Evolutionary conservation across 768 basidiomycete species (phyloP), one percentile per base, ranked within the genome.

Genomic region (Hemileccinum rubropunctum): DNA sequence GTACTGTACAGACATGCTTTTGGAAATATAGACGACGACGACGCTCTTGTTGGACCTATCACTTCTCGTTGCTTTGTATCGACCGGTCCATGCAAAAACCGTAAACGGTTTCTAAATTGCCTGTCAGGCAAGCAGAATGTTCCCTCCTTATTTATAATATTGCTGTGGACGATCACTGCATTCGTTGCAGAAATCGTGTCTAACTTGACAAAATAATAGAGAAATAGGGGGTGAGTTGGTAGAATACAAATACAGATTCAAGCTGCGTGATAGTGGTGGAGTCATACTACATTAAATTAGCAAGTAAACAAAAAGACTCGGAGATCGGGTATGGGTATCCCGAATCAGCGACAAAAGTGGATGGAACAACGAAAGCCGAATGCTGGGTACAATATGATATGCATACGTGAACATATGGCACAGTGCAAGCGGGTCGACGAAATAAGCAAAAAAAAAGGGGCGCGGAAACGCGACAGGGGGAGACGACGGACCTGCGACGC

Each of bases 221-320:
- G 21, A 23, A 23, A 23, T 3, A 23, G 23, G 23, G 6, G 6
- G 37, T 12, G 11, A 38, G 12, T 12, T 4, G 13, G 43, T 8
- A 40, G 14, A 8, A 43, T 59, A 65, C 39, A 57, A 55, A 52
- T 65, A 63, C 63, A 63, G 40, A 54, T 48, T 38, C 58, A 48
- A 48, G 33, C 35, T 34, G 36, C 30, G 26, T 34, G 23, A 36
- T 42, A 17, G 10, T 36, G 6, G 23, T 23, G 9, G 11, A 18
- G 30, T 51, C 37, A 35, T 28, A 27, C 36, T 58, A 52, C 53
- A 51, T 58, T 59, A 62, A 65, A 20, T 59, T 62, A 63, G 35
- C 42, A 34, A 40, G 56, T 43, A 53, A 52, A 32, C 27, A 37
- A 26, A 47, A 38, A 47, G 33, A 10, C 11, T 3, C 28, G 11